Percentiles rank a stretch among this genome's conserved stretches.
Evolutionary conservation across 192 early-diverging fungal genomes (phyloP).

Genomic region (Podila minutissima): DNA sequence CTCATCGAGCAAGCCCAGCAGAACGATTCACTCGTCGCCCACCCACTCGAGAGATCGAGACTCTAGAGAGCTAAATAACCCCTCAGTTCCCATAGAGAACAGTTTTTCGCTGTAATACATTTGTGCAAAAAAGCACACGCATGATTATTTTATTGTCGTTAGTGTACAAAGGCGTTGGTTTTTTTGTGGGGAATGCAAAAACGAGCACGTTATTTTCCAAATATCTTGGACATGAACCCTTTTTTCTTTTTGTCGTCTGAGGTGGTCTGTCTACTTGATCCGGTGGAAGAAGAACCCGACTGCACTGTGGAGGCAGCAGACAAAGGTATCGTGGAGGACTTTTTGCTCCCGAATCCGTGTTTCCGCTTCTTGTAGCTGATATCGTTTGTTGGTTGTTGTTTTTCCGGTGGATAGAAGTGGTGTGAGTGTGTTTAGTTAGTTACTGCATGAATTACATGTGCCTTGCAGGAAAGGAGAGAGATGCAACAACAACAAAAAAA

Average conservation of each 20-base stretch:
- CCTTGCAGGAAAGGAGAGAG: background rate
- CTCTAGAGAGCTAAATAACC: background rate
- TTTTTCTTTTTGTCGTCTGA: conserved; percentile 45
- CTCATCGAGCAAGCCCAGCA: conserved; percentile 46
- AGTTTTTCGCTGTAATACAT: background rate
- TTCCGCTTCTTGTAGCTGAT: conserved; percentile 51
- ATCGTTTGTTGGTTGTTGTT: background rate
- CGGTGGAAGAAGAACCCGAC: conserved; percentile 1
- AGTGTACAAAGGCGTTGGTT: background rate
- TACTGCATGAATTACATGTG: background rate
- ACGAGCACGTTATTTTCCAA: conserved; percentile 17
- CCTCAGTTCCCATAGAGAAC: background rate
- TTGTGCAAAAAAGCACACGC: too few relatives aligned
- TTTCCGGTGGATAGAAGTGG: background rate
- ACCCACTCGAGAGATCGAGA: background rate
- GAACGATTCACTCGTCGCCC: background rate
- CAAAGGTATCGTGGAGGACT: conserved; percentile 3
- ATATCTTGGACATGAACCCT: conserved; percentile 49
- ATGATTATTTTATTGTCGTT: too few relatives aligned
- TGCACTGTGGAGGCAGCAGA: background rate
- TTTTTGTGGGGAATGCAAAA: background rate
- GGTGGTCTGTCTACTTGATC: conserved; percentile 32
- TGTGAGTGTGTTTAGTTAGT: background rate
- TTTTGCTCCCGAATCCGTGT: conserved; percentile 44
- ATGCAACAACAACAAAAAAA: background rate